Evolutionary conservation across 2,329 filamentous ascomycete species (phyloP).

Genomic region (Paradendryphiella salina): DNA sequence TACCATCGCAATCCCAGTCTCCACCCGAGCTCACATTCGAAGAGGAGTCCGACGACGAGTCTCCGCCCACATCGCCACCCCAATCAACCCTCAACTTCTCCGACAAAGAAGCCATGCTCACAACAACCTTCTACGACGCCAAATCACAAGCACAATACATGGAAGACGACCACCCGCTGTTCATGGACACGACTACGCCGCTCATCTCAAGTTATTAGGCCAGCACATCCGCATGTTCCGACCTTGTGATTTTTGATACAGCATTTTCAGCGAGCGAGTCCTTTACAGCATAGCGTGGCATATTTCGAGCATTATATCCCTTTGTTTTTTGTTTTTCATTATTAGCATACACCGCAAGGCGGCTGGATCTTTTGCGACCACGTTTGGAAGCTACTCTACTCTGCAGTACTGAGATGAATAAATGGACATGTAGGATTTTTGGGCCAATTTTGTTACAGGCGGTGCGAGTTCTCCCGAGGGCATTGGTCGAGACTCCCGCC

Average conservation of each 20-base stretch:
- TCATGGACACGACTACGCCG: slow-evolving; percentile 48
- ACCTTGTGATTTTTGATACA: slow-evolving; percentile 44
- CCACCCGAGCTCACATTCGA: slow-evolving; percentile 57
- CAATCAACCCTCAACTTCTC: slow-evolving; percentile 51
- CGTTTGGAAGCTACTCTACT: slow-evolving; percentile 28
- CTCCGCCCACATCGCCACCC: slow-evolving; percentile 53
- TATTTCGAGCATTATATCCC: slow-evolving; percentile 37
- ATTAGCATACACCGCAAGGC: slow-evolving; percentile 18
- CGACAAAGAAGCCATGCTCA: slow-evolving; percentile 54
- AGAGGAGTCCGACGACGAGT: slow-evolving; percentile 55
- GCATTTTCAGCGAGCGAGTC: slow-evolving; percentile 47
- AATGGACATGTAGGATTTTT: slow-evolving; percentile 7
- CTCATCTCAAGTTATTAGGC: slow-evolving; percentile 49
- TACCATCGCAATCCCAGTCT: slow-evolving; percentile 50
- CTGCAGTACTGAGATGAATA: slow-evolving; percentile 18
- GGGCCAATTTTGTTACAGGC: slow-evolving; percentile 13
- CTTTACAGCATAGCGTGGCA: slow-evolving; percentile 33
- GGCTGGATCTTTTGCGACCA: slow-evolving; percentile 13
- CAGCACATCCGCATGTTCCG: slow-evolving; percentile 23
- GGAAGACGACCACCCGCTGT: slow-evolving; percentile 46
- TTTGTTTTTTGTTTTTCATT: slow-evolving; percentile 21
- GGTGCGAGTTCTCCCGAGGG: slow-evolving; percentile 32
- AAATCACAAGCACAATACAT: slow-evolving; percentile 44
- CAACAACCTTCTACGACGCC: slow-evolving; percentile 51
- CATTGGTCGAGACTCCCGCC: slow-evolving; percentile 33